Percentiles rank a stretch among this genome's conserved stretches.
These are phyloP conservation scores for Penicillium cosmopolitanum DNA, from an alignment of 495 filamentous ascomycete species.

Conservation along the genomic window DNA sequence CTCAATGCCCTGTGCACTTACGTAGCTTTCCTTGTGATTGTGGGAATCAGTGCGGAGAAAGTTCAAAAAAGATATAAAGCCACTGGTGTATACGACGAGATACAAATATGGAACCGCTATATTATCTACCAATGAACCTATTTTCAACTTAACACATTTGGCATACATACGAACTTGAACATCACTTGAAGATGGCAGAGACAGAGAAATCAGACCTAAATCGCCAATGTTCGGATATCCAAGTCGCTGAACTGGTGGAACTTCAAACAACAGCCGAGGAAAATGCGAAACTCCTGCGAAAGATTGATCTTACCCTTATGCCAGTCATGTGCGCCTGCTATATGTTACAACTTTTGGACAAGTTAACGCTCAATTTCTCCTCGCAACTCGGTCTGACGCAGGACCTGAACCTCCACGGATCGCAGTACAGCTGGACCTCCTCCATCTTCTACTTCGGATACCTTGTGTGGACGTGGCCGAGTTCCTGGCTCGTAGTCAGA, in stretches of 20 bases:
- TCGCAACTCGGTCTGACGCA: background rate
- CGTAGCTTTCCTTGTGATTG: background rate
- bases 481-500: slow-evolving; percentile 52
- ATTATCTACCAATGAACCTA: no score
- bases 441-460: slow-evolving; percentile 55
- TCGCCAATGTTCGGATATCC: background rate
- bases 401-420: slow-evolving; percentile 45
- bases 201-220: background rate
- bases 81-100: no score
- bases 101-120: no score
- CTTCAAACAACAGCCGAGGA: background rate
- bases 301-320: background rate
- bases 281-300: background rate
- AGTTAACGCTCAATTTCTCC: background rate
- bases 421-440: slow-evolving; percentile 50
- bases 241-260: background rate
- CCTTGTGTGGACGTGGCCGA: slow-evolving; percentile 53
- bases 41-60: background rate
- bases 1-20: no score
- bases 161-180: no score
- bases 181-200: background rate
- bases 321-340: background rate
- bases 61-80: background rate
- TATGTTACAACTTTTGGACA: background rate
- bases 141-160: no score